A percentile compares a stretch with the other conserved stretches of the same genome.
phyloP scores from a whole-genome alignment of 2,329 filamentous ascomycete species.

The Colletotrichum sp. region DNA sequence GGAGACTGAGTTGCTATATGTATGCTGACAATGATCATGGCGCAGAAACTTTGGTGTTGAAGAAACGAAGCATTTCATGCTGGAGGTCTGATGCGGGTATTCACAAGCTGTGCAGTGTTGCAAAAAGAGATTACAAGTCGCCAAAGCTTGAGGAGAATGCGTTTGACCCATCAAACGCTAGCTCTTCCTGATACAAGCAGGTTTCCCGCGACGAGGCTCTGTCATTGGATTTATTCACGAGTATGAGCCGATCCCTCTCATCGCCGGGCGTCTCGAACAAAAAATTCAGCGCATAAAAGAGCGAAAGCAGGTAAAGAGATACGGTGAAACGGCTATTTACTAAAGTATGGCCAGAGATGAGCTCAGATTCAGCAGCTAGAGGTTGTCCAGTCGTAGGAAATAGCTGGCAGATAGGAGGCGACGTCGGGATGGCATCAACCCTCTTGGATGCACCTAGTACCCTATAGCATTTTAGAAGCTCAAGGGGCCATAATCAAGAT shows the following conservation, averaged over 20 bases:
- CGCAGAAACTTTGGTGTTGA: conserved; percentile 18
- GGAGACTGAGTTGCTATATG: not conserved
- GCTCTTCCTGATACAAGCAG: not conserved
- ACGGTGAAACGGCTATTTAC: no score
- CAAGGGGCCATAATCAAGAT: no score
- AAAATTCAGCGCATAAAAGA: not conserved
- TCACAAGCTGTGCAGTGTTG: not conserved
- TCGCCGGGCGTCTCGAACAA: not conserved
- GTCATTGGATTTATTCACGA: not conserved
- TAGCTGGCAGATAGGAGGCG: no score
- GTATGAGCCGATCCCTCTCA: not conserved
- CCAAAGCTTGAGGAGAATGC: not conserved
- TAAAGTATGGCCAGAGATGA: no score
- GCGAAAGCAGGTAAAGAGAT: not conserved
- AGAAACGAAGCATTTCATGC: conserved; percentile 23
- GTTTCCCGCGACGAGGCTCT: not conserved
- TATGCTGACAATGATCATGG: not conserved
- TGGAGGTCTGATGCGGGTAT: not conserved
- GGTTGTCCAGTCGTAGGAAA: no score
- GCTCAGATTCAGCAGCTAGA: no score
- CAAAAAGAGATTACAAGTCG: not conserved
- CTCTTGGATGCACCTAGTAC: no score
- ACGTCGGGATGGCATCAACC: no score
- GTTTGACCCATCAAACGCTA: not conserved
- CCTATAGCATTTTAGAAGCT: no score